Base-by-base conservation (phyloP, 2,329 filamentous ascomycete species). In the Exophiala dermatitidis region DNA sequence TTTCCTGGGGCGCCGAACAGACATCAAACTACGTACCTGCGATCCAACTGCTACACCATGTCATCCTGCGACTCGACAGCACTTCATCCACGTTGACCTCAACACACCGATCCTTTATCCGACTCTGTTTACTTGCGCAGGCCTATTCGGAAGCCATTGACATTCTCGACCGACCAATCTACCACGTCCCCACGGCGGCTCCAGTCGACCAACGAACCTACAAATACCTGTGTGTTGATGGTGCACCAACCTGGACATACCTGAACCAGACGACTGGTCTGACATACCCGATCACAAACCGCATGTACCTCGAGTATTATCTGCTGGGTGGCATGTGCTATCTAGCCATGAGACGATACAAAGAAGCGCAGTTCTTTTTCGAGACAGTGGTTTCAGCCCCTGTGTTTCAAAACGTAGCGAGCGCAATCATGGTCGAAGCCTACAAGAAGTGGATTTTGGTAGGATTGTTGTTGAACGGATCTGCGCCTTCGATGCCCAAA, bases 361-460 rank as follows among this genome's bases (percentile, higher is more conserved):
- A 69, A 12, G 78, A 77, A 53, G 84, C 86, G 0, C 70, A 77
- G 10, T 75, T 76, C 36, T 81, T 83, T 31, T 75, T 90, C 29
- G 80, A 82, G 61, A 76, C 80, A 54, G 79, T 81, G 41, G 74
- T 95, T 34, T 80, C 83, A 2, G 83, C 84, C 53, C 88, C 90
- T 0, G 74, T 77, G 0, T 76, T 74, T 48, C 83, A 83, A 19
- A 73, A 76, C 32, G 77, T 81, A 34, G 75, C 82, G 8, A 91
- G 85, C 68, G 84, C 83, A 66, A 77, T 94, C 47, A 93, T 93
- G 85, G 76, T 86, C 3, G 89, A 95, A 60, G 88, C 88, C 4
- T 91, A 95, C 74, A 94, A 91, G 72, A 94, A 91, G 69, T 96
- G 89, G 86, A 67, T 94, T 5, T 72, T 98, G 10, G 78, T 90